Evolutionary conservation across 2,329 filamentous ascomycete genomes (phyloP).

Genomic region (Hypoxylon sp.): DNA sequence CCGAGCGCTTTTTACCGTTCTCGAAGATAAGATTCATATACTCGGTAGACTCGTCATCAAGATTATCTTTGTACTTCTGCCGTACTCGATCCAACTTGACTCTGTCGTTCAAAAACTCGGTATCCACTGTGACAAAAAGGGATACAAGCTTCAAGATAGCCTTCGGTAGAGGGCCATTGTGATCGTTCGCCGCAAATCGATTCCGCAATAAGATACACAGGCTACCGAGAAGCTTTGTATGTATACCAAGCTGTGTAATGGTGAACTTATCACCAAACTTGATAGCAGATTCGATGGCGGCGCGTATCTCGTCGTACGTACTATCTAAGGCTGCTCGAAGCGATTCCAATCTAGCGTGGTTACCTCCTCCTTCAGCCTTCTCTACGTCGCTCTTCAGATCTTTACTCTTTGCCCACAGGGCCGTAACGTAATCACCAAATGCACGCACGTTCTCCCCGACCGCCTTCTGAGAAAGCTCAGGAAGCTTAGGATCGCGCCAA

Average conservation of each 20-base stretch:
- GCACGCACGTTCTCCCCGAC: slow-evolving; percentile 59
- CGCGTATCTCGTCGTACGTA: slow-evolving; percentile 65
- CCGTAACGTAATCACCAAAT: slow-evolving; percentile 68
- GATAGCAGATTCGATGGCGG: slow-evolving; percentile 68
- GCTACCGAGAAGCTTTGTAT: slow-evolving; percentile 70
- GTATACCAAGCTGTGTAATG: slow-evolving; percentile 70
- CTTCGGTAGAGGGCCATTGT: slow-evolving; percentile 68
- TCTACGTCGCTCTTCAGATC: slow-evolving; percentile 61
- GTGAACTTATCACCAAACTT: slow-evolving; percentile 69
- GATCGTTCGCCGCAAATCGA: slow-evolving; percentile 68
- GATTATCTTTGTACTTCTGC: slow-evolving; percentile 75
- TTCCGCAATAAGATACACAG: slow-evolving; percentile 69
- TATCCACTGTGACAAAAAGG: slow-evolving; percentile 72
- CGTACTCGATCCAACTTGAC: slow-evolving; percentile 77
- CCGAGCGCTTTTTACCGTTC: slow-evolving; percentile 48
- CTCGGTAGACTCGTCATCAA: slow-evolving; percentile 69
- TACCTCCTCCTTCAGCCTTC: slow-evolving; percentile 35
- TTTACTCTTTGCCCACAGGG: slow-evolving; percentile 64
- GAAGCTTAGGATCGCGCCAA: slow-evolving; percentile 45
- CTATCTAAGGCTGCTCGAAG: slow-evolving; percentile 61
- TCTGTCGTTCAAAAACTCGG: slow-evolving; percentile 71
- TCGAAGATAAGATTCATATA: slow-evolving; percentile 60
- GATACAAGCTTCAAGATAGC: slow-evolving; percentile 73
- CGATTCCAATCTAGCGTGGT: slow-evolving; percentile 52
- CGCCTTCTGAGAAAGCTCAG: slow-evolving; percentile 54